phyloP scores from a whole-genome alignment of 2,329 filamentous ascomycete species.

The Coniochaeta sp. region DNA sequence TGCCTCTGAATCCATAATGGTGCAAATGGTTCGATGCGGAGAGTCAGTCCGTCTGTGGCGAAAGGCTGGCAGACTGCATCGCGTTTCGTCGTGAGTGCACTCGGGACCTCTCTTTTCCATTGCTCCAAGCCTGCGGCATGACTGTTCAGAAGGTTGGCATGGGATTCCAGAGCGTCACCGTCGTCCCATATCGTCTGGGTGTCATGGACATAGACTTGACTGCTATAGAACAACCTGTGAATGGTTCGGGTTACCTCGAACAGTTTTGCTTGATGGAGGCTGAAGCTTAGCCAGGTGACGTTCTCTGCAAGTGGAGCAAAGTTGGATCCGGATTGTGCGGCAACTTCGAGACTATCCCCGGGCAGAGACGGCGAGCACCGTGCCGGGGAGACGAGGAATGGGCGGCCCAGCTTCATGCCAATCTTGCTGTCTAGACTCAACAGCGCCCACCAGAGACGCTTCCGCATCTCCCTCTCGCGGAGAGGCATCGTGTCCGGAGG shows the following conservation, averaged over 20 bases:
- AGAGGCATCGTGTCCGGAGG: constrained; percentile 21
- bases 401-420: constrained; percentile 8
- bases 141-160: neutral
- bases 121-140: neutral
- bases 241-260: neutral
- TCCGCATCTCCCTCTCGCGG: constrained; percentile 4
- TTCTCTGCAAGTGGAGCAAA: neutral
- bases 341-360: neutral
- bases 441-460: constrained; percentile 9
- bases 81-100: neutral
- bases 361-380: neutral
- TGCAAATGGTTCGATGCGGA: neutral
- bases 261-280: neutral
- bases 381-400: neutral
- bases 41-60: neutral
- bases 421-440: constrained; percentile 9
- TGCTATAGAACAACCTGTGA: neutral
- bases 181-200: neutral
- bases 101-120: neutral
- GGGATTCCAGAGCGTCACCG: neutral
- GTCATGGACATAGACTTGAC: neutral
- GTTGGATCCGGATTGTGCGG: neutral
- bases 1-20: constrained; percentile 1
- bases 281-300: constrained; percentile 5
- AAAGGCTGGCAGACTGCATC: neutral